Base-by-base conservation (phyloP, 225 moss, liverwort and hornwort genomes). In the Physcomitrellopsis africana region DNA sequence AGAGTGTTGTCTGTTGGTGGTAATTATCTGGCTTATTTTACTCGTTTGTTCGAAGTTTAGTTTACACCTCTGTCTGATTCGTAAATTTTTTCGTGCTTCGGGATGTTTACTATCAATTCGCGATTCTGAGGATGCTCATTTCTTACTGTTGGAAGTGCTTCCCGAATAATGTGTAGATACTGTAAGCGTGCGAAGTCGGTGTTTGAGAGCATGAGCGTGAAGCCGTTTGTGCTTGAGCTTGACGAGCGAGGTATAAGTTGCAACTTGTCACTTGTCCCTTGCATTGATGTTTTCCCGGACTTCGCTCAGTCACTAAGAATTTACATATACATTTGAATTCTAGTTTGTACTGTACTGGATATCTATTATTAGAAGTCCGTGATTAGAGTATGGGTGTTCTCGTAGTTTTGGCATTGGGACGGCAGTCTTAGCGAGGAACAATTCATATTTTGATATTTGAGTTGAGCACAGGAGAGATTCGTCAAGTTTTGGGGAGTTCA, bases 181-280 rank as follows among this genome's bases (percentile, higher is more conserved):
- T 97, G 96, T 63, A 86, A 90, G 81, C 89, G 91, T 55, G 94
- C 96, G 1, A 97, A 97, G 84, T 74, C 84, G 51, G 88, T 97
- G 19, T 94, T 97, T 81, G 81, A 86, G 57, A 83, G 83, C 16
- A 20, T 96, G 89, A 78, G 92, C 11, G 89, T 86, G 70, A 56
- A 73, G 16, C 92, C 96, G 7, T 90, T 70, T 73, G 88, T 96
- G 71, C 44, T 96, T 71, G 96, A 96, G 86, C 88, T 96, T 64
- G 94, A 96, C 70, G 76, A 82, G 75, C 88, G 94, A 92, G 96
- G 96, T 93, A 84, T 46, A 0, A 7, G 23, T 42, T 65, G 44
- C 18, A 2, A 37, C 8, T 3, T 23, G 23, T 8, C 12, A 12
- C 46, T 43, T 48, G 27, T 46, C 53, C 53, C 53, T 15, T 16